Base-by-base conservation (phyloP, 805 yeast species). In the Cyberlindnera saturnus region DNA sequence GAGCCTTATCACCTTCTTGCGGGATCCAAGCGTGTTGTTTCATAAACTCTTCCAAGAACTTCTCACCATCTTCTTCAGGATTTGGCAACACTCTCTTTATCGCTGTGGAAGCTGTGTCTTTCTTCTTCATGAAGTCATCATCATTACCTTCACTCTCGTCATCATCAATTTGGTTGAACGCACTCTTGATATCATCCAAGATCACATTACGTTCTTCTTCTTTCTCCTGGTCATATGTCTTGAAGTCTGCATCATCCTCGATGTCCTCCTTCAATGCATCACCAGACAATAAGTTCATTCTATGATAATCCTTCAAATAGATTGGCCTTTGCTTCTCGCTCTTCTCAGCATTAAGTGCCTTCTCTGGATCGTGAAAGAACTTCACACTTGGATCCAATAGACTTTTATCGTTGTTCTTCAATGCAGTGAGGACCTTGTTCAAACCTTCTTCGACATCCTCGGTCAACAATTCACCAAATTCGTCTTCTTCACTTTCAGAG, bases 11-110 rank as follows among this genome's bases (percentile, higher is more conserved):
- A 41, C 77, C 77, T 40, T 77, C 70, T 40, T 73, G 74, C 31
- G 96, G 95, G 42, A 89, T 77, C 99, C 99, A 93, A 0, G 96
- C 96, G 52, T 83, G 88, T 41, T 74, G 75, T 45, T 73, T 75
- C 42, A 91, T 70, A 59, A 82, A 93, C 6, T 82, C 85, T 36
- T 76, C 71, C 44, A 93, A 70, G 56, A 93, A 93, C 32, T 71
- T 79, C 35, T 81, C 82, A 23, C 79, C 80, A 53, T 87, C 77
- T 9, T 60, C 45, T 5, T 61, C 59, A 4, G 90, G 87, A 55
- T 87, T 79, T 4, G 96, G 96, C 38, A 89, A 65, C 8, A 47
- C 40, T 17, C 43, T 55, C 44, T 28, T 51, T 34, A 49, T n/a
- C 10, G 5, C 36, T 6, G 19, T 8, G 50, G 62, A n/a, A 31